Percentiles rank a stretch among this genome's conserved stretches.
phyloP scores from a whole-genome alignment of 257 asterid genomes.

The Marsdenia floribunda region DNA sequence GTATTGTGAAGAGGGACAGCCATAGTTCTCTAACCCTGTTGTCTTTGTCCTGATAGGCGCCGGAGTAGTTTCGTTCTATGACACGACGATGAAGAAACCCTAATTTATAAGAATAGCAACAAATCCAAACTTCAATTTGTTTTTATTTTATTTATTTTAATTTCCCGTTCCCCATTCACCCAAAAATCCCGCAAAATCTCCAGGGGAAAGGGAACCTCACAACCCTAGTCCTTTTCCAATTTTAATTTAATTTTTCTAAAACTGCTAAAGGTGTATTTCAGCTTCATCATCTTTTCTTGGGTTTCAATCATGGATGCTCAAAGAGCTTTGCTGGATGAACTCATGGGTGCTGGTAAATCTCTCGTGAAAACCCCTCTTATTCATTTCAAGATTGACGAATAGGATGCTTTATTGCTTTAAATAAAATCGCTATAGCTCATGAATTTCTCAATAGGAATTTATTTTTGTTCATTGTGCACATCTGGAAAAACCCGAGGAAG shows the following conservation, averaged over 20 bases:
- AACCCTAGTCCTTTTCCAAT: neutral
- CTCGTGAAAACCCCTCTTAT: neutral
- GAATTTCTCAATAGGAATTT: neutral
- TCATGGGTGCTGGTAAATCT: conserved; percentile 74
- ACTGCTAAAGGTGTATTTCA: conserved; percentile 1
- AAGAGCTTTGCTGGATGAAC: conserved; percentile 91
- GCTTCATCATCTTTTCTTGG: neutral
- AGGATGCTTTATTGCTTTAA: neutral
- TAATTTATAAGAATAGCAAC: neutral
- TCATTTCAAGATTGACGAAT: neutral
- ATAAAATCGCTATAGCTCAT: neutral
- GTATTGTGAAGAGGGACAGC: too few relatives aligned
- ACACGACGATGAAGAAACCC: conserved; percentile 4
- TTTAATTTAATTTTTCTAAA: neutral
- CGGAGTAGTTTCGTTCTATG: neutral
- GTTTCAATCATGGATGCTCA: conserved; percentile 71
- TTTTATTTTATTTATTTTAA: neutral
- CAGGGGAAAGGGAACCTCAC: neutral
- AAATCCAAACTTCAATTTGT: neutral
- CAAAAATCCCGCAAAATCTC: neutral
- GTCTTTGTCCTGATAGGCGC: neutral
- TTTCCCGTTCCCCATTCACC: neutral
- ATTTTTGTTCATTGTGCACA: neutral
- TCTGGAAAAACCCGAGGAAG: neutral
- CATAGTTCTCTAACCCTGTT: neutral